Conservation (phyloP, 768 basidiomycete genomes). For the Suillus occidentalis region DNA sequence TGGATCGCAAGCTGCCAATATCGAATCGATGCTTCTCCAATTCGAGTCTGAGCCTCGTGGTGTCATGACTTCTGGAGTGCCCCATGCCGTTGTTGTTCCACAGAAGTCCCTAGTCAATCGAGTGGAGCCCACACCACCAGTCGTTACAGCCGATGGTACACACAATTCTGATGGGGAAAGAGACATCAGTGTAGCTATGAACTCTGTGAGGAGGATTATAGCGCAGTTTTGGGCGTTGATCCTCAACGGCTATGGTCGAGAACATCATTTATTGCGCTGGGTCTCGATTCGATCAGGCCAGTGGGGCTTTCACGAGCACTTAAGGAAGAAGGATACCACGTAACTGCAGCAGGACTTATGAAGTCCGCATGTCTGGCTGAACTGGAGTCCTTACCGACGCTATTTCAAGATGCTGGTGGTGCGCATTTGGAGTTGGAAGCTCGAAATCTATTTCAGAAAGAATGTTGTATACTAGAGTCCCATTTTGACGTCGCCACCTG, state of each 20-base stretch:
- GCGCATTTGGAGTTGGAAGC: neutral
- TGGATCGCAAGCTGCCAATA: constrained; percentile 17
- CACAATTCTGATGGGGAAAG: constrained; percentile 2
- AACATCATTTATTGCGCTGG: constrained; percentile 44
- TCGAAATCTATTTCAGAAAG: constrained; percentile 7
- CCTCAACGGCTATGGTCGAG: constrained; percentile 12
- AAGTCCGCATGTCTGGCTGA: constrained; percentile 12
- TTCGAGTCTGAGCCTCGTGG: constrained; percentile 27
- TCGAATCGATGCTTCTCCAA: constrained; percentile 21
- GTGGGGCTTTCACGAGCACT: constrained; percentile 42
- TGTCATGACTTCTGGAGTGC: constrained; percentile 14
- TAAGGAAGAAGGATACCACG: constrained; percentile 30
- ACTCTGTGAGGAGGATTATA: constrained; percentile 15
- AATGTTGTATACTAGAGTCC: constrained; percentile 2
- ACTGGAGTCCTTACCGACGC: constrained; percentile 3
- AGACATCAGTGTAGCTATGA: constrained; percentile 3
- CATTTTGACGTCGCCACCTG: constrained; percentile 14
- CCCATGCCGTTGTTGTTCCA: neutral
- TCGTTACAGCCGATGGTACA: neutral
- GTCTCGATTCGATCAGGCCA: constrained; percentile 48
- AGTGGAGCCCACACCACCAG: neutral
- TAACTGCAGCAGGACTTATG: constrained; percentile 41
- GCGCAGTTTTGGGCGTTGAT: constrained; percentile 20
- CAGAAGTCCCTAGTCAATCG: neutral
- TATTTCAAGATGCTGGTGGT: neutral